Conservation (phyloP, 2,329 filamentous ascomycete genomes). For the Xylariaceae sp. region DNA sequence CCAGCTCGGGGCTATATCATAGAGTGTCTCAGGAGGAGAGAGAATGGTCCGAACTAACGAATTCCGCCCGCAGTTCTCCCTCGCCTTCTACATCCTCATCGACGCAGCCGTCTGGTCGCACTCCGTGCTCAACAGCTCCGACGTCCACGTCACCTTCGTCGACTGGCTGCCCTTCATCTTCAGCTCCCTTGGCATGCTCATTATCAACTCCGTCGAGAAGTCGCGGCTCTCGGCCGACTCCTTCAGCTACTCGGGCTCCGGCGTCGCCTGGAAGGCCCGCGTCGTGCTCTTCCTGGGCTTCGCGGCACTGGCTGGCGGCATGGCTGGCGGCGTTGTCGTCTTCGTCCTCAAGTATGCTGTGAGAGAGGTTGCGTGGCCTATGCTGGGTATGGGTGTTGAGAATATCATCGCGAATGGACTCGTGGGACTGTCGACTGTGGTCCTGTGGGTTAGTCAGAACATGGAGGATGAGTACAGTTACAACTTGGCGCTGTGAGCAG, state of each 20-base stretch:
- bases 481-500: conserved; percentile 53
- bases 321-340: conserved; percentile 64
- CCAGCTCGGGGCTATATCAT: not conserved
- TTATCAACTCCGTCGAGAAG: conserved; percentile 67
- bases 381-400: conserved; percentile 59
- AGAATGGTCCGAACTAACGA: not conserved
- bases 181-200: conserved; percentile 62
- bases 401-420: conserved; percentile 61
- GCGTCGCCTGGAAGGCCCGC: conserved; percentile 64
- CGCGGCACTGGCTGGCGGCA: conserved; percentile 59
- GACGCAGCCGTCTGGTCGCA: conserved; percentile 64
- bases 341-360: conserved; percentile 62
- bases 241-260: conserved; percentile 57
- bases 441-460: conserved; percentile 65
- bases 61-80: conserved; percentile 48
- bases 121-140: conserved; percentile 53
- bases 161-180: conserved; percentile 68
- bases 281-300: conserved; percentile 64
- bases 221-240: conserved; percentile 58
- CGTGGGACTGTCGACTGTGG: conserved; percentile 57
- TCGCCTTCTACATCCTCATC: conserved; percentile 65
- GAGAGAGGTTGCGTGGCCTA: conserved; percentile 52
- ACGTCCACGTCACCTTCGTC: conserved; percentile 60
- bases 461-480: conserved; percentile 70
- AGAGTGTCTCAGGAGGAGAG: not conserved